Percentiles rank a stretch among this genome's conserved stretches.
These are phyloP conservation scores for Golubevia sp. DNA, from an alignment of 1,284 basidiomycete species.

Conservation along the genomic window DNA sequence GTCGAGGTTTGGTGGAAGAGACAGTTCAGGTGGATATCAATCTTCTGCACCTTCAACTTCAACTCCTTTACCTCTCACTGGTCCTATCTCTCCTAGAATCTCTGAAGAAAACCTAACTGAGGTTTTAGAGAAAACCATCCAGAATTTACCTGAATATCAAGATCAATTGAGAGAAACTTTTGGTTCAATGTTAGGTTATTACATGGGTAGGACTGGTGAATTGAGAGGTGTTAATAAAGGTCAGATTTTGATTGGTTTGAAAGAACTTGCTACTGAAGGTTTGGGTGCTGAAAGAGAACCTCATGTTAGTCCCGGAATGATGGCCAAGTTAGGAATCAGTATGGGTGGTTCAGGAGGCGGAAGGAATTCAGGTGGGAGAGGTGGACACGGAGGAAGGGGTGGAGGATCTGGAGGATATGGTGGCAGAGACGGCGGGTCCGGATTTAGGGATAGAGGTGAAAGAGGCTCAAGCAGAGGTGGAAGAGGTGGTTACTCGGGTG, in stretches of 20 bases:
- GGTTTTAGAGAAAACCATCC: too few species aligned
- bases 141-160: too few species aligned
- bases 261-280: slow-evolving; percentile 71
- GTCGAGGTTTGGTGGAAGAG: too few species aligned
- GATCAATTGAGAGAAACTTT: slow-evolving; percentile 67
- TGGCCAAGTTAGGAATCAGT: slow-evolving; percentile 62
- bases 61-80: too few species aligned
- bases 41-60: too few species aligned
- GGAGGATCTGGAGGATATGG: background rate
- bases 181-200: slow-evolving; percentile 77
- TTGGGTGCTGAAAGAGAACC: slow-evolving; percentile 67
- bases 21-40: too few species aligned
- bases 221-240: slow-evolving; percentile 65
- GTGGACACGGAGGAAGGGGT: background rate
- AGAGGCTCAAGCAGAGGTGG: background rate
- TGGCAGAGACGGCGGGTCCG: background rate
- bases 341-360: background rate
- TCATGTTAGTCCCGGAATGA: slow-evolving; percentile 66
- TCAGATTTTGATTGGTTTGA: slow-evolving; percentile 70
- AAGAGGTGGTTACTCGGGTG: background rate
- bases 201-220: slow-evolving; percentile 68
- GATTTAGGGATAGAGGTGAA: background rate
- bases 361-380: background rate
- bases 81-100: too few species aligned
- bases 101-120: too few species aligned